phyloP scores from a whole-genome alignment of 495 filamentous ascomycete species.

The Penicillium coffeae region DNA sequence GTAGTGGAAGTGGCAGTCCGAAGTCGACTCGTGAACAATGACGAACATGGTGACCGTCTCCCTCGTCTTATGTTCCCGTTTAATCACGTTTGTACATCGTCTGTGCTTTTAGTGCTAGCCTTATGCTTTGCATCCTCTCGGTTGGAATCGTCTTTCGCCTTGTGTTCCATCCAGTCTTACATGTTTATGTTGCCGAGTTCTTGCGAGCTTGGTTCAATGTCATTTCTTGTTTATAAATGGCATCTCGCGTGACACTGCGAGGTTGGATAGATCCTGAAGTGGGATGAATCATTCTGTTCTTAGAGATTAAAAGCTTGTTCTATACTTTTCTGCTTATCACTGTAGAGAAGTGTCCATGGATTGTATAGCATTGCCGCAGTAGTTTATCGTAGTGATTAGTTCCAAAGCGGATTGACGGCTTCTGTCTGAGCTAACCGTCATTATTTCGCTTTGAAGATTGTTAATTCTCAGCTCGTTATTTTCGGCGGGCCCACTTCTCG shows the following conservation, averaged over 20 bases:
- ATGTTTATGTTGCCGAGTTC: neutral
- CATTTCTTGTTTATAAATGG: neutral
- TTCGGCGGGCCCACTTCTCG: too few species aligned
- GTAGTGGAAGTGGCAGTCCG: conserved; percentile 45
- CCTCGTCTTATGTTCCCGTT: conserved; percentile 1
- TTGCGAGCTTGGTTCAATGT: neutral
- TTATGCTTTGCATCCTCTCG: conserved; percentile 7
- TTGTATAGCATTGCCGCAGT: too few species aligned
- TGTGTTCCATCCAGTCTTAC: conserved; percentile 1
- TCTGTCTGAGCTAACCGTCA: too few species aligned
- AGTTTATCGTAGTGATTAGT: too few species aligned
- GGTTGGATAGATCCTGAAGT: conserved; percentile 11
- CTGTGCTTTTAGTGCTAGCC: conserved; percentile 9
- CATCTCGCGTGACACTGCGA: conserved; percentile 13
- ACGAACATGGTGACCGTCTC: conserved; percentile 4
- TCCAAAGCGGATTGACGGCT: too few species aligned
- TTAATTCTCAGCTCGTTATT: too few species aligned
- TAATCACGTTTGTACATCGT: neutral
- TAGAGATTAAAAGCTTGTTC: conserved; percentile 25
- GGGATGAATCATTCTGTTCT: conserved; percentile 22
- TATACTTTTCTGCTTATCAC: conserved; percentile 1
- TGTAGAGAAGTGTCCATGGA: too few species aligned
- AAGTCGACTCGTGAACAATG: conserved; percentile 33
- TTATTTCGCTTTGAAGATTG: too few species aligned
- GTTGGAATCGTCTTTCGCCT: conserved; percentile 2